Evolutionary conservation across 176 grass and related monocot genomes (phyloP).

Genomic region (Triticum dicoccoides): DNA sequence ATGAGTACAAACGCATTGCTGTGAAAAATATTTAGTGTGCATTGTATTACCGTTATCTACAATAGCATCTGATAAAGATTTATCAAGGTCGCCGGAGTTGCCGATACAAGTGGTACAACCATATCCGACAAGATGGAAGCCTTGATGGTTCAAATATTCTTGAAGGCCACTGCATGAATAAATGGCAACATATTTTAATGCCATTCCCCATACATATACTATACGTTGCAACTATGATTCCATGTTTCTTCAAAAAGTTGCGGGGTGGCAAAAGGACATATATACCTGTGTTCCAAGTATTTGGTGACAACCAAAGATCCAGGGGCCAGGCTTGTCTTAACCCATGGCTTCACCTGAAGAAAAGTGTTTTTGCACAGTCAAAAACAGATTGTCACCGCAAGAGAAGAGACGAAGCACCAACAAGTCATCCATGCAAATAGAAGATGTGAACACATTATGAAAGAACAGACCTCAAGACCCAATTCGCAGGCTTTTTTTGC

Average conservation of each 20-base stretch:
- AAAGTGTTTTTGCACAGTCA: not conserved
- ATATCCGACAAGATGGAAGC: constrained; percentile 81
- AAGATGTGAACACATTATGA: not conserved
- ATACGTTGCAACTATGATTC: not conserved
- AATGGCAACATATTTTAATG: not conserved
- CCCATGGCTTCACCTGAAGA: constrained; percentile 88
- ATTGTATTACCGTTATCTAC: constrained; percentile 62
- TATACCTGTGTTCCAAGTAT: constrained; percentile 78
- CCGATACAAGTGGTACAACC: constrained; percentile 94
- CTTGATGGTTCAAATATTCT: constrained; percentile 75
- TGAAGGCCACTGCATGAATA: constrained; percentile 63
- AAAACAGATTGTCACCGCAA: not conserved
- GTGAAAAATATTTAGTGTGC: not conserved
- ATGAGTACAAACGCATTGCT: not conserved
- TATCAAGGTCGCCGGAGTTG: constrained; percentile 86
- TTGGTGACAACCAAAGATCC: constrained; percentile 91
- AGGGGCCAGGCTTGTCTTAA: constrained; percentile 84
- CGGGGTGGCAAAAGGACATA: not conserved
- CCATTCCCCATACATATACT: not conserved
- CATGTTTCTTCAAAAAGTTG: not conserved
- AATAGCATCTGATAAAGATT: constrained; percentile 69
- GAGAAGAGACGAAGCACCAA: not conserved
- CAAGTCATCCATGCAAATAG: not conserved
- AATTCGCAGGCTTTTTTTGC: constrained; percentile 78
- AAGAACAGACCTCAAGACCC: constrained; percentile 65